Base-by-base conservation (phyloP, 1,139 yeast genomes). In the Spathaspora jeffriesii region DNA sequence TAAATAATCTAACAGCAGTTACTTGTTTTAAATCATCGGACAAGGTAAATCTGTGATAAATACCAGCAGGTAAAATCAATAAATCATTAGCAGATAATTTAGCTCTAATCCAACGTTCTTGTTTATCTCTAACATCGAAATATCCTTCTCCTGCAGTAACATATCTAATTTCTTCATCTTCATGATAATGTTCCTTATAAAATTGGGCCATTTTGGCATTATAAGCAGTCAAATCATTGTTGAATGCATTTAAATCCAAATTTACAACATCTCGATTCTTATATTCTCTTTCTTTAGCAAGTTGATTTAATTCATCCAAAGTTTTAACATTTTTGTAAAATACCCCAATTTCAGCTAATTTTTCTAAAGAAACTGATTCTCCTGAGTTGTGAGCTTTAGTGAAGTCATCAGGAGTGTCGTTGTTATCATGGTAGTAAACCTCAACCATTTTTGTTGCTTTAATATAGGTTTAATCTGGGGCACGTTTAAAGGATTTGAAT, bases 141-240 rank as follows among this genome's bases (percentile, higher is more conserved):
- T 81, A 93, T 0, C 99, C 98, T 51, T 84, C 88, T 9, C 99
- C 99, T 23, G 87, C 97, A 27, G 87, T 64, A 49, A 91, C 81
- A 67, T 91, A 92, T 54, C 99, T 76, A 63, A 93, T 93, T 71
- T 93, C 99, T 68, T 93, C 99, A 64, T 93, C 99, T 64, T 93
- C 98, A 64, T 93, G 99, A 54, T 89, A 75, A 66, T 93, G 99
- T 64, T 93, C 98, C 43, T 81, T 75, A 70, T 86, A 90, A 66
- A 92, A 92, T 47, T 68, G 78, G 51, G 78, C 71, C 68, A 92
- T 78, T 65, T 90, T 89, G 49, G 71, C 73, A 53, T 82, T 76
- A 59, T 87, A 81, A 0, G 81, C 84, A 3, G 63, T 67, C 36
- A 79, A 76, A 45, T 84, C 84, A 42, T 86, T 83, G 7, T 85